phyloP scores from a whole-genome alignment of 352 stramenopile species.

The Pythium myriotylum region DNA sequence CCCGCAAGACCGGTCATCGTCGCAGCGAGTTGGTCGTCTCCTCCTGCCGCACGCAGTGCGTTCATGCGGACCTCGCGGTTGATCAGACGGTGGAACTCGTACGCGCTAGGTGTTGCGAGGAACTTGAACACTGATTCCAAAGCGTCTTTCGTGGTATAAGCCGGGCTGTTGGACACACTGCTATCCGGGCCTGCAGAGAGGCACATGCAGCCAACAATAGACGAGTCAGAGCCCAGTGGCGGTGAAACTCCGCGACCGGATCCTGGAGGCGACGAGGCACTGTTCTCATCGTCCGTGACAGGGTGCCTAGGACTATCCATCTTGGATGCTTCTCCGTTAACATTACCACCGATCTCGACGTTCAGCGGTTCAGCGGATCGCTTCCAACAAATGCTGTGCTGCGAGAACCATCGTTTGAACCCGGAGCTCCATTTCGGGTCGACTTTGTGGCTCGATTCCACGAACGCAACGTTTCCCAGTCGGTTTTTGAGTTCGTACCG shows the following conservation, averaged over 20 bases:
- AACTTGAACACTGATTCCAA: conserved; percentile 86
- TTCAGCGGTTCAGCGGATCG: conserved; percentile 63
- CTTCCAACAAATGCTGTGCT: conserved; percentile 84
- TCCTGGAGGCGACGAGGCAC: conserved; percentile 19
- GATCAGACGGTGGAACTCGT: conserved; percentile 74
- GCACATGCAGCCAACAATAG: conserved; percentile 71
- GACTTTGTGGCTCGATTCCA: conserved; percentile 87
- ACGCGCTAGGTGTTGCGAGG: conserved; percentile 68
- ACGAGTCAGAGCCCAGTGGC: conserved; percentile 19
- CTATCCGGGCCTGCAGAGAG: conserved; percentile 73
- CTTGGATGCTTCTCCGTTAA: conserved; percentile 15
- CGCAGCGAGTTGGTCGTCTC: conserved; percentile 8
- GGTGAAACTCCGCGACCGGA: conserved; percentile 17
- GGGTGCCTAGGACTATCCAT: conserved; percentile 2
- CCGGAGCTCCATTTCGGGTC: conserved; percentile 67
- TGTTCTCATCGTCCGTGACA: conserved; percentile 16
- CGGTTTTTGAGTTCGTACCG: conserved; percentile 76
- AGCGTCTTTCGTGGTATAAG: conserved; percentile 70
- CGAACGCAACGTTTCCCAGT: conserved; percentile 84
- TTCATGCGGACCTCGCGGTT: conserved; percentile 53
- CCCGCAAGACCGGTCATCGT: conserved; percentile 11
- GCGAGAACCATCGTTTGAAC: conserved; percentile 82
- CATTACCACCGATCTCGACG: conserved; percentile 36
- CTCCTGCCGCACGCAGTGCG: conserved; percentile 34
- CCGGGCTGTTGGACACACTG: conserved; percentile 52